Conservation (phyloP, 169 alveolate species). For the Prorocentrum cordatum region DNA sequence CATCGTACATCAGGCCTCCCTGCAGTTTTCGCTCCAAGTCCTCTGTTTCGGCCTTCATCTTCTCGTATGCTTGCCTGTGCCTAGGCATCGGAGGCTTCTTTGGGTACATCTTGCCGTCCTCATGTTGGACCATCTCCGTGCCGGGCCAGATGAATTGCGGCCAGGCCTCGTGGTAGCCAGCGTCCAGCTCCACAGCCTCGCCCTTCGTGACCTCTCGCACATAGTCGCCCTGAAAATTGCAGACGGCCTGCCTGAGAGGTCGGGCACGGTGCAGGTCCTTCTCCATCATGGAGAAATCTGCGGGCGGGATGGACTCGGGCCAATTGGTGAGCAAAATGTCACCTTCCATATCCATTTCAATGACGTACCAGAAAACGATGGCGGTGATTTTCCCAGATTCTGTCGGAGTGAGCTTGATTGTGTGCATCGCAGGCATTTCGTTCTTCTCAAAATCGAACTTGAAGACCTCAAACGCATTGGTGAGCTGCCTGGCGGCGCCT, state of each 20-base stretch:
- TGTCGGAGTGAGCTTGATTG: not conserved
- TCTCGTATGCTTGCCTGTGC: constrained; percentile 35
- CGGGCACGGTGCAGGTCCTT: constrained; percentile 29
- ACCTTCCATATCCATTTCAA: constrained; percentile 59
- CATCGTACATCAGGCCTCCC: constrained; percentile 65
- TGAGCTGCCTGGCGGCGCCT: constrained; percentile 40
- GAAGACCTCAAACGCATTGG: constrained; percentile 55
- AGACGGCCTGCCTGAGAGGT: constrained; percentile 41
- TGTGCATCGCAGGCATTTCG: constrained; percentile 8
- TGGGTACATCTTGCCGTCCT: constrained; percentile 39
- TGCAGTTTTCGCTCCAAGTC: constrained; percentile 14
- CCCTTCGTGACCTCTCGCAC: constrained; percentile 48
- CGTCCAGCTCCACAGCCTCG: constrained; percentile 48
- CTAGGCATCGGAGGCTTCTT: constrained; percentile 56
- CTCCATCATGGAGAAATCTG: constrained; percentile 54
- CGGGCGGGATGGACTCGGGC: constrained; percentile 52
- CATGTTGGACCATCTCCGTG: constrained; percentile 60
- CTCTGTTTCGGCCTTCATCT: constrained; percentile 41
- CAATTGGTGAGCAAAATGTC: constrained; percentile 58
- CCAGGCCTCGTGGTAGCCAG: constrained; percentile 64
- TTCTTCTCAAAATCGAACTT: constrained; percentile 60
- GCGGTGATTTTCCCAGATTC: constrained; percentile 24
- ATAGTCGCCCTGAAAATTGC: constrained; percentile 53
- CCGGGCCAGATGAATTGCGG: constrained; percentile 68
- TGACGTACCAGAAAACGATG: constrained; percentile 59